These are phyloP conservation scores for Vaccinium corymbosum DNA, from an alignment of 148 eudicot genomes.

Conservation along the genomic window DNA sequence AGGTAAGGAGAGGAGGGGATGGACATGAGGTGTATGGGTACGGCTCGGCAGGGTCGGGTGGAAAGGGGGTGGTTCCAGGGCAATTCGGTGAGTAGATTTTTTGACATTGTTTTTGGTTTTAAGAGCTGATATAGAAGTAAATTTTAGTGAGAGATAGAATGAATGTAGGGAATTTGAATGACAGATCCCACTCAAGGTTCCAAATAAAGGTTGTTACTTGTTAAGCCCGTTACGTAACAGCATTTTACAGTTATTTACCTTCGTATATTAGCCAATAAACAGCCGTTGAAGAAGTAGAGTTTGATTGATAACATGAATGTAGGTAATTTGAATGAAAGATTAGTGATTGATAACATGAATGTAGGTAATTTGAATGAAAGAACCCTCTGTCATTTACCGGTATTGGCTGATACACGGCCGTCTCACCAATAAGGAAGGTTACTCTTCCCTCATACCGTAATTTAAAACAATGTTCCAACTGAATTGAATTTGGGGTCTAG, in stretches of 20 bases:
- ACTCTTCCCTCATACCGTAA: not conserved
- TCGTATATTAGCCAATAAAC: too few species aligned
- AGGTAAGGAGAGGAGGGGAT: slow-evolving; percentile 31
- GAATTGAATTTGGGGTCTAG: not conserved
- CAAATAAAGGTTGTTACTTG: too few species aligned
- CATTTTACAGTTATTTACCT: too few species aligned
- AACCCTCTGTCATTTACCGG: not conserved
- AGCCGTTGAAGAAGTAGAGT: too few species aligned
- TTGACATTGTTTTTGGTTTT: not conserved
- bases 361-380: not conserved
- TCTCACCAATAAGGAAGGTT: too few species aligned
- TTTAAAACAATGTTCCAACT: not conserved
- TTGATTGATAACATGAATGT: not conserved
- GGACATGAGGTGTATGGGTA: slow-evolving; percentile 13
- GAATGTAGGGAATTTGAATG: not conserved
- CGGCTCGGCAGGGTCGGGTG: not conserved
- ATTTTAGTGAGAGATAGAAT: not conserved
- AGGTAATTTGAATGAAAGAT: too few species aligned
- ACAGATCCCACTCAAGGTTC: not conserved
- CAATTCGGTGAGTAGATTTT: slow-evolving; percentile 38
- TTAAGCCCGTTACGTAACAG: too few species aligned
- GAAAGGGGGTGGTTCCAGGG: slow-evolving; percentile 7
- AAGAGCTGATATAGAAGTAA: not conserved
- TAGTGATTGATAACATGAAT: too few species aligned
- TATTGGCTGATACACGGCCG: too few species aligned